Evolutionary conservation across 148 eudicot genomes (phyloP), one percentile per base, ranked within the genome.

Genomic region (Chenopodium suecicum): DNA sequence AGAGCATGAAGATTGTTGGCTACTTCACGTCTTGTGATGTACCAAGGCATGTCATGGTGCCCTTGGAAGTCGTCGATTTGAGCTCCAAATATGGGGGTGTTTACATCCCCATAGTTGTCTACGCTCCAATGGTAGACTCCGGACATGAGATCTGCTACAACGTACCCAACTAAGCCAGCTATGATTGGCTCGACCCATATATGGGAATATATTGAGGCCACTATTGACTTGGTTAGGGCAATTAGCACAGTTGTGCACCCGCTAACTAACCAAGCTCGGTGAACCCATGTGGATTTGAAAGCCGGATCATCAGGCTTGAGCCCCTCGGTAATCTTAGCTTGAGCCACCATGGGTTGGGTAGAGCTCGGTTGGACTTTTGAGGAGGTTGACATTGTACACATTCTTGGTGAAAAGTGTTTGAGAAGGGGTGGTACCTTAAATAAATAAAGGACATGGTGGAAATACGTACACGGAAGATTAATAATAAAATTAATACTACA

Each of bases 121-220:
- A 95, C 90, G 13, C 87, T 94, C 98, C 98, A 95, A 63, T 95
- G 99, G 86, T 91, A 95, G 46, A 95, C 83, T n/a, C 97, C 99
- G 0, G 97, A 91, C 66, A 90, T 92, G 6, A 95, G 92, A 80
- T 95, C 99, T 1, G 97, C 91, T 25, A 94, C 52, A 16, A 92
- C 27, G 88, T 93, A 93, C 19, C 99, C 99, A 2, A 72, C 70
- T 34, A 87, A 10, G 31, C 87, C 86, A 0, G 98, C 93, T 14
- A 88, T 62, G 1, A 88, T 4, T 8, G 95, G 95, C 54, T 89
- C 91, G 75, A 83, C 80, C 92, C 91, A 92, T 2, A 44, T 75
- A 64, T 91, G 91, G 29, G 93, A 82, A 6, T 37, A 73, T 34
- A 82, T 64, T 2, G 91, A 79, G 4, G 58, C 81, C 0, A 80